These are phyloP conservation scores for Vinca minor DNA, from an alignment of 257 asterid species.

Conservation along the genomic window DNA sequence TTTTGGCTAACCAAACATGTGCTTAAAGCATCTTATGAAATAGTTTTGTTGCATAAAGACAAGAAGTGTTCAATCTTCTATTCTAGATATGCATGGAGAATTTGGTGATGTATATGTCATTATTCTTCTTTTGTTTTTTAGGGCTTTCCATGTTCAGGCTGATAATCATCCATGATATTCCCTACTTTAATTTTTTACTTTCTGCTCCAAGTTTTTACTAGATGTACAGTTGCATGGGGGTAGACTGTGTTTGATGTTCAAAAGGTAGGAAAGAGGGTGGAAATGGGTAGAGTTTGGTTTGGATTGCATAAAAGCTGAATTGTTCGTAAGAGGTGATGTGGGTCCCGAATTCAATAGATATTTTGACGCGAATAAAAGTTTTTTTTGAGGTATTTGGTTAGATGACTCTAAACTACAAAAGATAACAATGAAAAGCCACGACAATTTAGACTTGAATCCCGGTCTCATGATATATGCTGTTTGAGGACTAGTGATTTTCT, in stretches of 20 bases:
- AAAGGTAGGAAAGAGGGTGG: background rate
- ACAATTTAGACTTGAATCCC: background rate
- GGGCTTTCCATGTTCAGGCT: background rate
- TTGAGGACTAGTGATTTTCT: background rate
- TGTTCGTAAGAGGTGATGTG: no score
- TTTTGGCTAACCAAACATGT: constrained; percentile 26
- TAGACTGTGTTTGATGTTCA: background rate
- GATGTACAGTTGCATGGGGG: background rate
- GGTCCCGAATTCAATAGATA: background rate
- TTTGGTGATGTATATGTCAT: constrained; percentile 2
- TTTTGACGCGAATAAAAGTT: background rate
- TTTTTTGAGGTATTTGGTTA: background rate
- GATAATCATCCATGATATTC: background rate
- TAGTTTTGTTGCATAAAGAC: background rate
- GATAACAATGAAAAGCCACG: background rate
- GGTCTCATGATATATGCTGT: background rate
- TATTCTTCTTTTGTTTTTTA: background rate
- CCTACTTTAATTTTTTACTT: background rate
- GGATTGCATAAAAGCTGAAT: no score
- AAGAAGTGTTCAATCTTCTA: constrained; percentile 12
- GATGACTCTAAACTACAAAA: background rate
- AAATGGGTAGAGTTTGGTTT: no score
- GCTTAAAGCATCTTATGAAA: constrained; percentile 25
- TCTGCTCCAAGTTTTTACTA: background rate
- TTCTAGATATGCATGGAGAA: constrained; percentile 3